Conservation (phyloP, 2,329 filamentous ascomycete species). For the Xylariaceae sp. region DNA sequence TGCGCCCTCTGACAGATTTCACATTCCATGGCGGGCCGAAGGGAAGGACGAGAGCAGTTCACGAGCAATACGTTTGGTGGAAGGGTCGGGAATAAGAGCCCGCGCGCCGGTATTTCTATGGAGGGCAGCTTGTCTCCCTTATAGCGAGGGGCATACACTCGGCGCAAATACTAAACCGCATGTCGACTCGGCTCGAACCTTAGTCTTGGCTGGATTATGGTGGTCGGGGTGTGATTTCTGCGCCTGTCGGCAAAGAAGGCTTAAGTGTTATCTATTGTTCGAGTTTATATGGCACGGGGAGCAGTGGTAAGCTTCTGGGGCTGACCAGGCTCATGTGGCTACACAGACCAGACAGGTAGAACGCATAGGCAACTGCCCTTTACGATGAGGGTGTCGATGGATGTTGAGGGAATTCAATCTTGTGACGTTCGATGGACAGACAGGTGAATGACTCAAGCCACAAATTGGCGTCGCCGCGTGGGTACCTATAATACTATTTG, state of each 20-base stretch:
- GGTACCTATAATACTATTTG: neutral
- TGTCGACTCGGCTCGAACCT: conserved; percentile 15
- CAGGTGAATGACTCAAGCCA: no score
- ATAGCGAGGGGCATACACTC: conserved; percentile 6
- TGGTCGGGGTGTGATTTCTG: no score
- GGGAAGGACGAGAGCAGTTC: neutral
- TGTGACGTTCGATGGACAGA: conserved; percentile 21
- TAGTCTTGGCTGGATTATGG: no score
- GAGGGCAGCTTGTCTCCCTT: conserved; percentile 8
- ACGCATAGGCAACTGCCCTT: no score
- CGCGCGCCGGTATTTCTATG: conserved; percentile 5
- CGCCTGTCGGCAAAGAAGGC: no score
- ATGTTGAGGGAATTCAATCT: conserved; percentile 11
- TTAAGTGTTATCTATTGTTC: conserved; percentile 1
- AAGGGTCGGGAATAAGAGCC: neutral
- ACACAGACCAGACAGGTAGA: no score
- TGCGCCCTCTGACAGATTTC: conserved; percentile 58
- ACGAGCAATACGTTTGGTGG: neutral
- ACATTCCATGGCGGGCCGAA: conserved; percentile 54
- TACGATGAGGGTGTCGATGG: neutral
- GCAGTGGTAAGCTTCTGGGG: conserved; percentile 1
- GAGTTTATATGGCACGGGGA: conserved; percentile 3
- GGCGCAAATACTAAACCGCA: conserved; percentile 15
- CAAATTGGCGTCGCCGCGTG: no score
- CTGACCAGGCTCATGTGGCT: no score